Conservation (phyloP, 805 yeast genomes). For the Candida insectorum region DNA sequence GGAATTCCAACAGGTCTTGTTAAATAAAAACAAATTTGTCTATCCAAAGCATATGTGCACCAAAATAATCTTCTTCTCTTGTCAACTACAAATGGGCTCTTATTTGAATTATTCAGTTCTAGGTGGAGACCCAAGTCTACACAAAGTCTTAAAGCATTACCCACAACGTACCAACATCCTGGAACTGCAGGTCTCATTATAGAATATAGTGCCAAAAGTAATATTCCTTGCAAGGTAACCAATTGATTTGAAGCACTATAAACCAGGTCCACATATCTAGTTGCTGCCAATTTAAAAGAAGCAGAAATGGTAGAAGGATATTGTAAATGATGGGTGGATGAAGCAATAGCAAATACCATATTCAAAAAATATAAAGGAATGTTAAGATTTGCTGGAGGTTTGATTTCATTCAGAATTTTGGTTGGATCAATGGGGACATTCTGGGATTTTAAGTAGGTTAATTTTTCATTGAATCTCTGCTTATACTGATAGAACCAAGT, state of each 20-base stretch:
- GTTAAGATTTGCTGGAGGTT: slow-evolving; percentile 46
- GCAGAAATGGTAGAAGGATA: slow-evolving; percentile 65
- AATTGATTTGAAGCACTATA: slow-evolving; percentile 57
- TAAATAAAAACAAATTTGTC: slow-evolving; percentile 81
- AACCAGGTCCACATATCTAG: slow-evolving; percentile 53
- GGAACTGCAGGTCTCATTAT: slow-evolving; percentile 88
- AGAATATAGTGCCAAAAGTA: slow-evolving; percentile 67
- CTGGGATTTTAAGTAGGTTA: slow-evolving; percentile 4
- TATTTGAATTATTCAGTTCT: slow-evolving; percentile 39
- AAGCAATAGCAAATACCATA: slow-evolving; percentile 76
- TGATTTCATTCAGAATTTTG: slow-evolving; percentile 32
- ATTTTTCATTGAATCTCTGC: slow-evolving; percentile 18
- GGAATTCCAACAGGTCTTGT: slow-evolving; percentile 90
- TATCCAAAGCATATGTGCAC: slow-evolving; percentile 83
- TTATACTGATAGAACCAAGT: slow-evolving; percentile 50
- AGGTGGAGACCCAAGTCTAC: slow-evolving; percentile 84
- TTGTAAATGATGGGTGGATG: slow-evolving; percentile 67
- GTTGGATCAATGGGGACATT: slow-evolving; percentile 22
- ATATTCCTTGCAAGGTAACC: slow-evolving; percentile 69
- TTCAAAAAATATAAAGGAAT: slow-evolving; percentile 68
- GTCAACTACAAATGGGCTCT: slow-evolving; percentile 55
- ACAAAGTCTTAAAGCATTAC: slow-evolving; percentile 73
- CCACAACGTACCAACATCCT: slow-evolving; percentile 89
- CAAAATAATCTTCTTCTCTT: slow-evolving; percentile 76
- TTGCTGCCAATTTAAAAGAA: slow-evolving; percentile 66